Conservation (phyloP, 108 stramenopile species). For the Pseudonitzschia pungens region DNA sequence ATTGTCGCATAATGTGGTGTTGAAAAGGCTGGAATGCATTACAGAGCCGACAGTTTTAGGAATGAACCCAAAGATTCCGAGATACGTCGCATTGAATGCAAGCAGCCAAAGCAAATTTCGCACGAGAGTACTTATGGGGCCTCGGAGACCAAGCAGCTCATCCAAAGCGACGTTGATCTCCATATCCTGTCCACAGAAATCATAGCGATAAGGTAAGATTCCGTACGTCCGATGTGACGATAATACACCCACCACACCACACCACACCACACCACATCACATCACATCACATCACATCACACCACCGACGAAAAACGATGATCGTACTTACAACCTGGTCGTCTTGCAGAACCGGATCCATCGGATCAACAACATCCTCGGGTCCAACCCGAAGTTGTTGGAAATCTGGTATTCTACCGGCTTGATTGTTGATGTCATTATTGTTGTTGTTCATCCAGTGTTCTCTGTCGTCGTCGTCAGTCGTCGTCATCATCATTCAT, state of each 20-base stretch:
- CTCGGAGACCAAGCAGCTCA: constrained; percentile 91
- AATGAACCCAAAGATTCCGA: constrained; percentile 88
- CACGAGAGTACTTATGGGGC: constrained; percentile 76
- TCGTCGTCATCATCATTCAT: background rate
- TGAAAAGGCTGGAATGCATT: constrained; percentile 31
- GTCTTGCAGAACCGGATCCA: constrained; percentile 64
- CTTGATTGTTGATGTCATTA: background rate
- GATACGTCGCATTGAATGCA: constrained; percentile 90
- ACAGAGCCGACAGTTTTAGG: constrained; percentile 71
- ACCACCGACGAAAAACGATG: background rate
- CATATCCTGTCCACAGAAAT: constrained; percentile 54
- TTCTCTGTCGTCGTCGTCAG: no score
- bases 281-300: no score
- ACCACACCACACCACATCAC: no score
- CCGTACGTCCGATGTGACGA: no score
- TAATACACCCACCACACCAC: background rate
- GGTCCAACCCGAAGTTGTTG: background rate
- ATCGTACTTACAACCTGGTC: constrained; percentile 56
- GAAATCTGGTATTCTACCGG: constrained; percentile 23
- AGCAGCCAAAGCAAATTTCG: constrained; percentile 88
- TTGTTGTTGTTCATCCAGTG: background rate
- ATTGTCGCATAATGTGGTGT: constrained; percentile 30
- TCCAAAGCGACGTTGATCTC: constrained; percentile 91
- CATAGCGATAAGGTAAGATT: no score
- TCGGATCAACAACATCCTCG: constrained; percentile 43